Evolutionary conservation across 192 early-diverging fungal genomes (phyloP), one percentile per base, ranked within the genome.

Genomic region (Rhizophlyctis rosea): DNA sequence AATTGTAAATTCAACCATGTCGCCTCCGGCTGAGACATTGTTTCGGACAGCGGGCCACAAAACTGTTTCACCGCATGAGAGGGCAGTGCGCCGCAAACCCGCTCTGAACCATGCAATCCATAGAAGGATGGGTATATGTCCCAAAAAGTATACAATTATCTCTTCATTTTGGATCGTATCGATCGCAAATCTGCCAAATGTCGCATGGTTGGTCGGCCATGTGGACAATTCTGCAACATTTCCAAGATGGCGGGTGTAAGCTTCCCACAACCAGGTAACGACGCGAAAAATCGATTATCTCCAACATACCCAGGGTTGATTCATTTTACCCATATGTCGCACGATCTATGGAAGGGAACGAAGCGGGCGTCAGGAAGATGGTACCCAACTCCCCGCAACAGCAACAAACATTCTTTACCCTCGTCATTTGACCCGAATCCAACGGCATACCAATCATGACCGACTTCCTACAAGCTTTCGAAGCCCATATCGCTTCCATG

Each of bases 151-250:
- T n/a, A n/a, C n/a, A n/a, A n/a, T n/a, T n/a, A n/a, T n/a, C n/a
- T n/a, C n/a, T n/a, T n/a, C n/a, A n/a, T n/a, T n/a, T n/a, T n/a
- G n/a, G n/a, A n/a, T n/a, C n/a, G n/a, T n/a, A 52, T 53, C 9
- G 51, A 30, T n/a, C 39, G 50, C 59, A 78, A 24, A 35, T 74
- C 67, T 16, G 69, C 33, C 36, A 99, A 64, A 69, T 95, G 91
- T 49, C 96, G 79, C 85, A 98, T 92, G 0, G 95, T 96, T 0
- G 96, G 96, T 3, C 96, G 69, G 1, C 96, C 96, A 67, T 98
- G 96, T 21, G 96, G 96, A 64, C 94, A 96, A 68, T 98, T 97
- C 92, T 76, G 57, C 28, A 32, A 57, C n/a, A 34, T 18, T 7
- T 11, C 3, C 4, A 60, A 60, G 13, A 49, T n/a, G 30, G 14